Percentiles rank a stretch among this genome's conserved stretches.
Evolutionary conservation across 2,329 filamentous ascomycete species (phyloP).

Genomic region (Dactylella cylindrospora): DNA sequence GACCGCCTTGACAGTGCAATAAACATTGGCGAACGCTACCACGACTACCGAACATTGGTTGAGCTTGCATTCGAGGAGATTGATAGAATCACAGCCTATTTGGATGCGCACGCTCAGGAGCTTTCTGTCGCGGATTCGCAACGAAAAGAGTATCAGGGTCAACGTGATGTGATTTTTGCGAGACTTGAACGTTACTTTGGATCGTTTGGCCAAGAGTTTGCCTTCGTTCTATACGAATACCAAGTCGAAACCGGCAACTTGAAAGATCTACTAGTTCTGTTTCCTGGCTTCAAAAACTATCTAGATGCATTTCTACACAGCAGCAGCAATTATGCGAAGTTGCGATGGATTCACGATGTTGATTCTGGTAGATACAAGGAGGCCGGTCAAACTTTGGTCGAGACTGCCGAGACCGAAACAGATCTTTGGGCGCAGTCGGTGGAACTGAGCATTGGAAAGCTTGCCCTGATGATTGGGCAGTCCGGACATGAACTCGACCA

Average conservation of each 20-base stretch:
- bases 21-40: conserved; percentile 62
- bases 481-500: conserved; percentile 52
- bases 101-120: conserved; percentile 51
- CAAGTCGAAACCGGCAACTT: conserved; percentile 69
- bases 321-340: conserved; percentile 69
- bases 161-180: conserved; percentile 49
- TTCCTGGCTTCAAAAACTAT: conserved; percentile 62
- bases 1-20: conserved; percentile 63
- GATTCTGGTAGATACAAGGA: conserved; percentile 72
- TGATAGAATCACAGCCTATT: conserved; percentile 50
- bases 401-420: conserved; percentile 71
- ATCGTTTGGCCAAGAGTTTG: conserved; percentile 67
- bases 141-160: conserved; percentile 11
- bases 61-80: conserved; percentile 51
- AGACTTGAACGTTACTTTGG: conserved; percentile 60
- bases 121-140: conserved; percentile 47
- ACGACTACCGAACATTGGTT: conserved; percentile 60
- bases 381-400: conserved; percentile 70
- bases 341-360: conserved; percentile 95
- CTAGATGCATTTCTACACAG: conserved; percentile 77
- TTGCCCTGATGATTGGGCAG: conserved; percentile 59
- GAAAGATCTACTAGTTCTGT: conserved; percentile 64
- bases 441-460: conserved; percentile 83
- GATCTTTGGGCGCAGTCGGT: conserved; percentile 93
- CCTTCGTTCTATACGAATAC: conserved; percentile 76